These are phyloP conservation scores for Neurospora cerealis DNA, from an alignment of 495 filamentous ascomycete species.

Conservation along the genomic window DNA sequence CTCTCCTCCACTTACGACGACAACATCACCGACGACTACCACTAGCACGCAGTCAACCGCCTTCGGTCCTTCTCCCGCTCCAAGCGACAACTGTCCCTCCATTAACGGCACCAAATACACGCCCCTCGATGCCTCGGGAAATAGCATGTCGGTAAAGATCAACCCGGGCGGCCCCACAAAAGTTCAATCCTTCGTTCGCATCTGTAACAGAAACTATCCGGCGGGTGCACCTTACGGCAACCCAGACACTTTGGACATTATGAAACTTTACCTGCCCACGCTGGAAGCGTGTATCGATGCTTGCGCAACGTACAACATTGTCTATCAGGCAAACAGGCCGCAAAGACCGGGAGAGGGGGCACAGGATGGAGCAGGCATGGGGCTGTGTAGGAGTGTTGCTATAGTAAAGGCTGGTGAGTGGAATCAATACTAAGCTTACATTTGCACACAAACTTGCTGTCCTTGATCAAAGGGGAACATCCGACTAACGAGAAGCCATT, in stretches of 20 bases:
- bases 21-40: slow-evolving; percentile 5
- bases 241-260: slow-evolving; percentile 20
- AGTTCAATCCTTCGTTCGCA: slow-evolving; percentile 18
- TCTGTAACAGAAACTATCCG: slow-evolving; percentile 27
- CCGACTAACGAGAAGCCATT: background rate
- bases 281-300: slow-evolving; percentile 25
- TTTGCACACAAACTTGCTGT: background rate
- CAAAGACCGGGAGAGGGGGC: background rate
- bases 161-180: slow-evolving; percentile 1
- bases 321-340: slow-evolving; percentile 3
- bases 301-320: slow-evolving; percentile 26
- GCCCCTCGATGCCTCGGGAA: slow-evolving; percentile 16
- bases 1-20: slow-evolving; percentile 5
- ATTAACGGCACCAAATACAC: slow-evolving; percentile 18
- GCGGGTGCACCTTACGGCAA: slow-evolving; percentile 8
- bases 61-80: slow-evolving; percentile 5
- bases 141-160: slow-evolving; percentile 8
- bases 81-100: slow-evolving; percentile 18
- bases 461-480: background rate
- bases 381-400: slow-evolving; percentile 20
- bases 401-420: slow-evolving; percentile 13
- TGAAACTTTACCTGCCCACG: slow-evolving; percentile 23
- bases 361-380: slow-evolving; percentile 1
- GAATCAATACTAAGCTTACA: background rate
- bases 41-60: background rate